Base-by-base conservation (phyloP, 2,329 filamentous ascomycete genomes). In the Diaporthe nobilis region DNA sequence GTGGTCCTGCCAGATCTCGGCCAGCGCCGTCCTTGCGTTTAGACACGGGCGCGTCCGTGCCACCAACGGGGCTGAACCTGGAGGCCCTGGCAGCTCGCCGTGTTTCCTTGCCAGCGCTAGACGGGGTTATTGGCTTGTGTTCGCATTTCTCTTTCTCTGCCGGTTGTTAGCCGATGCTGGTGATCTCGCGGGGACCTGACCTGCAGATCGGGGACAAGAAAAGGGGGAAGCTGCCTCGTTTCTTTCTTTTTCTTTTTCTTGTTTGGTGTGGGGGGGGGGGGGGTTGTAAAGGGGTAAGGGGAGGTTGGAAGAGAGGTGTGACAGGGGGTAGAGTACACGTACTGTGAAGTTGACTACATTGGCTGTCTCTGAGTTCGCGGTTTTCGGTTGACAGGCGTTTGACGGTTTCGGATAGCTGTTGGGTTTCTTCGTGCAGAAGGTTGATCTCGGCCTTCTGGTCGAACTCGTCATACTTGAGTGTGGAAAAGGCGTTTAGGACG, bases 21-120 rank as follows among this genome's bases (percentile, higher is more conserved):
- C 0, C 58, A n/a, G 37, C 34, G 22, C 37, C 58, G 4, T 61
- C 37, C 15, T 37, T 61, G 12, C 58, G 37, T 61, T 61, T 61
- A 28, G 58, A 42, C 1, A 1, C 22, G 37, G 37, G 13, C 4
- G 58, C 58, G n/a, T 25, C 10, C 20, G n/a, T 28, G 37, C 34
- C 47, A 28, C 47, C 13, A 20, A 4, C 34, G 34, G 47, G 22
- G 47, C 47, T 70, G 7, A 28, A 34, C 34, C 65, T 70, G 22
- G 65, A 70, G 49, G 25, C 65, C 49, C 65, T 55, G 20, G 34
- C 25, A 70, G 49, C 34, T 28, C 15, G 20, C 49, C 49, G 47
- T 39, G 7, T 2, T 55, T 17, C 10, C 34, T 17, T 20, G 7
- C 44, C 22, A 34, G 22, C 2, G 34, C 22, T 25, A 39, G 31